Evolutionary conservation across 2,329 filamentous ascomycete genomes (phyloP).

Genomic region (Alternaria conjuncta): DNA sequence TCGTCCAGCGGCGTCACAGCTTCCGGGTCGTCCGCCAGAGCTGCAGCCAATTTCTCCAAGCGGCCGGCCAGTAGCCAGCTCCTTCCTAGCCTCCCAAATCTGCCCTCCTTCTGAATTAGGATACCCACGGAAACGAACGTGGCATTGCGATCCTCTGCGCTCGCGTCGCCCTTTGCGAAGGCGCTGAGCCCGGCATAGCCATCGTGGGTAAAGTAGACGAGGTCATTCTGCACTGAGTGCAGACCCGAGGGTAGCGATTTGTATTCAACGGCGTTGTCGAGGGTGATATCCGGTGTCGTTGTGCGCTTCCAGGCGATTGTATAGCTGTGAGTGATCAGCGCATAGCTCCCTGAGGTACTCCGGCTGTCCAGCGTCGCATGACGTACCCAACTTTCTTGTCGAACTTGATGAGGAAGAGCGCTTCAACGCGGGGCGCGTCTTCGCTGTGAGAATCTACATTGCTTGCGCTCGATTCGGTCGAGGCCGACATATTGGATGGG

Average conservation of each 20-base stretch:
- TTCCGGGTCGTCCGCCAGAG: slow-evolving; percentile 68
- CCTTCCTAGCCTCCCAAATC: slow-evolving; percentile 79
- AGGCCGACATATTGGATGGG: slow-evolving; percentile 16
- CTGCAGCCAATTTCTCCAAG: slow-evolving; percentile 72
- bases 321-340: slow-evolving; percentile 57
- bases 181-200: slow-evolving; percentile 87
- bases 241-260: slow-evolving; percentile 93
- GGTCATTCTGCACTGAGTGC: slow-evolving; percentile 84
- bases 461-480: slow-evolving; percentile 36
- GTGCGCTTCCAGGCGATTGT: slow-evolving; percentile 89
- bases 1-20: slow-evolving; percentile 71
- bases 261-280: slow-evolving; percentile 92
- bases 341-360: slow-evolving; percentile 1
- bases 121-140: slow-evolving; percentile 92
- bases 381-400: slow-evolving; percentile 86
- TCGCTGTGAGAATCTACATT: slow-evolving; percentile 29
- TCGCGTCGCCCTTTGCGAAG: slow-evolving; percentile 83
- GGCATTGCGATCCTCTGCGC: slow-evolving; percentile 81
- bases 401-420: slow-evolving; percentile 88
- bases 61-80: slow-evolving; percentile 86
- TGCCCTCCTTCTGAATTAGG: slow-evolving; percentile 75
- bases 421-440: slow-evolving; percentile 57
- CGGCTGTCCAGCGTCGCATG: slow-evolving; percentile 3
- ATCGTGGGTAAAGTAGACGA: slow-evolving; percentile 90
- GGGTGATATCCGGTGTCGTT: slow-evolving; percentile 68